Percentiles rank a stretch among this genome's conserved stretches.
phyloP scores from a whole-genome alignment of 129 eudicot genomes.

The Centaurea solstitialis region DNA sequence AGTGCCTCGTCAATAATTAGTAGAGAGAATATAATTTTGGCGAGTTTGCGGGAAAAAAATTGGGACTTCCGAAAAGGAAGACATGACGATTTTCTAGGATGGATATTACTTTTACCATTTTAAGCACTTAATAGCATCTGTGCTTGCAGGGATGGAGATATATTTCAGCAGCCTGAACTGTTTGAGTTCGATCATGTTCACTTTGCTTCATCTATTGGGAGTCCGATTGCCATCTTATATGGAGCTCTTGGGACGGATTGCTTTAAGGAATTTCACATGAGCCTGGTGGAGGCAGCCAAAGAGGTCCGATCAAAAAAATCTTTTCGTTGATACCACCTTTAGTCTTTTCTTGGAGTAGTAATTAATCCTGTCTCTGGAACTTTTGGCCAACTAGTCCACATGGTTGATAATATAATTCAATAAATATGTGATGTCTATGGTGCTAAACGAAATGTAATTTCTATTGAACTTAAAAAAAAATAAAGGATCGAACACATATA shows the following conservation, averaged over 20 bases:
- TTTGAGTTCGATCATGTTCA: constrained; percentile 91
- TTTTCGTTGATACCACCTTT: neutral
- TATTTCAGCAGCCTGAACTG: constrained; percentile 90
- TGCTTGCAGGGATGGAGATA: constrained; percentile 51
- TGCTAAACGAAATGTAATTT: neutral
- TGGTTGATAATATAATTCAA: neutral
- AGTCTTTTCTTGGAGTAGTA: neutral
- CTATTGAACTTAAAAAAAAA: neutral
- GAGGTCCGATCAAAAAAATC: constrained; percentile 47
- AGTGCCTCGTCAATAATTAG: neutral
- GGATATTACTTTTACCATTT: neutral
- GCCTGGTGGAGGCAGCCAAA: constrained; percentile 75
- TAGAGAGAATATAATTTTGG: neutral
- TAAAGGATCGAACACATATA: no score
- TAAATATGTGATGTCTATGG: neutral
- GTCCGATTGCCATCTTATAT: constrained; percentile 82
- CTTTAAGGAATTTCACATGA: constrained; percentile 68
- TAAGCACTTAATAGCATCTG: constrained; percentile 16
- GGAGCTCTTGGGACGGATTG: constrained; percentile 96
- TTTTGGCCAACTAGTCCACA: neutral
- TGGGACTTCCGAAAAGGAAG: neutral
- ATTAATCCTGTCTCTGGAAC: neutral
- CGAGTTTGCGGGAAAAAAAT: neutral
- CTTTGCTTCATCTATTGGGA: constrained; percentile 65
- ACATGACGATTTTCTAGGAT: neutral